phyloP scores from a whole-genome alignment of 176 grass and related monocot genomes.

The Paspalum notatum region DNA sequence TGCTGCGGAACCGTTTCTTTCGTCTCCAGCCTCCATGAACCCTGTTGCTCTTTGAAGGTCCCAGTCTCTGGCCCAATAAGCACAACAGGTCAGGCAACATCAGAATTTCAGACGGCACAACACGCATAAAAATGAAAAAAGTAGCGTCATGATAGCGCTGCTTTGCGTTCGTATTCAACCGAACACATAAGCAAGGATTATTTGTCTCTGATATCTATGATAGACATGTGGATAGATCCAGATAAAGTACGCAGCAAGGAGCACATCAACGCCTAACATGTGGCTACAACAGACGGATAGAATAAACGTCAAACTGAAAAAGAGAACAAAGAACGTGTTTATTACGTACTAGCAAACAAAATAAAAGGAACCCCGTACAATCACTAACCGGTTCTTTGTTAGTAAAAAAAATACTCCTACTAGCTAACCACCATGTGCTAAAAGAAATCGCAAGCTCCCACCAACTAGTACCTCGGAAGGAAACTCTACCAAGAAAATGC shows the following conservation, averaged over 20 bases:
- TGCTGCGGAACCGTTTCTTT: slow-evolving; percentile 56
- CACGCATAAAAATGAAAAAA: neutral
- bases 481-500: neutral
- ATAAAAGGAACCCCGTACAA: neutral
- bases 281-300: neutral
- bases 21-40: slow-evolving; percentile 74
- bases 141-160: neutral
- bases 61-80: slow-evolving; percentile 55
- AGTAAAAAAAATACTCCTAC: neutral
- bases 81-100: neutral
- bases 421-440: neutral
- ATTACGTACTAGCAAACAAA: neutral
- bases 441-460: neutral
- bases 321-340: neutral
- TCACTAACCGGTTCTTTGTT: neutral
- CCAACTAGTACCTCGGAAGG: neutral
- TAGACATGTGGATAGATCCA: neutral
- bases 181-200: neutral
- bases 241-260: neutral
- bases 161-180: neutral
- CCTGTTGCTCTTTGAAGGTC: slow-evolving; percentile 58
- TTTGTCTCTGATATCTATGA: neutral
- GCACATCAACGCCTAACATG: neutral
- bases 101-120: neutral
- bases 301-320: neutral